phyloP scores from a whole-genome alignment of 2,329 filamentous ascomycete species.

The Purpureocillium takamizusanense region DNA sequence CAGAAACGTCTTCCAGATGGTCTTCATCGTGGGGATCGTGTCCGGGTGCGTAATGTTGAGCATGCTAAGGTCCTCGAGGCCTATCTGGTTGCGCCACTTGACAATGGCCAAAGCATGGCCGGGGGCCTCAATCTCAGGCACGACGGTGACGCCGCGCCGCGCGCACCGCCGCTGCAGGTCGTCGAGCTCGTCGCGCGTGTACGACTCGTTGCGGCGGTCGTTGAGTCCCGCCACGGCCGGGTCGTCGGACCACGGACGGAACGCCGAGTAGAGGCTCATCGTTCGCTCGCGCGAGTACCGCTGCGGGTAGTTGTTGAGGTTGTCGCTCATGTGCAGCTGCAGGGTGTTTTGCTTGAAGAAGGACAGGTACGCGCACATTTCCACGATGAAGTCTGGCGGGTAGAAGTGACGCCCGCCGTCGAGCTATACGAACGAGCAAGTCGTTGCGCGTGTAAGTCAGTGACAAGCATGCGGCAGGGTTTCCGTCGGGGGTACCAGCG shows the following conservation, averaged over 20 bases:
- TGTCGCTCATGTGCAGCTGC: constrained; percentile 45
- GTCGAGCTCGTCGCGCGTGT: constrained; percentile 40
- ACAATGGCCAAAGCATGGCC: constrained; percentile 47
- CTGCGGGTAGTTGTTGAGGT: constrained; percentile 35
- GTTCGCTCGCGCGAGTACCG: constrained; percentile 45
- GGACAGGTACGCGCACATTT: constrained; percentile 40
- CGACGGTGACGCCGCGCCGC: constrained; percentile 44
- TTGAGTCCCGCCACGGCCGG: constrained; percentile 38
- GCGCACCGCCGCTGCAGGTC: constrained; percentile 43
- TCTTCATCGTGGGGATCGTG: constrained; percentile 37
- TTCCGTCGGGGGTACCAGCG: constrained; percentile 10
- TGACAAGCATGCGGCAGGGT: no score
- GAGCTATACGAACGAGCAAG: constrained; percentile 20
- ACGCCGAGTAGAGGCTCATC: constrained; percentile 41
- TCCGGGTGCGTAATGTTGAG: constrained; percentile 41
- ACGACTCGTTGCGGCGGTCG: constrained; percentile 43
- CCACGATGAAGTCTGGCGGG: constrained; percentile 40
- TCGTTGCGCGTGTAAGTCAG: no score
- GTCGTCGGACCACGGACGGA: constrained; percentile 42
- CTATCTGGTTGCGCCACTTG: constrained; percentile 50
- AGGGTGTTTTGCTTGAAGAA: constrained; percentile 49
- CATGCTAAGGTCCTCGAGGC: constrained; percentile 37
- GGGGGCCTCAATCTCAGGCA: constrained; percentile 52
- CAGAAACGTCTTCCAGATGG: constrained; percentile 40
- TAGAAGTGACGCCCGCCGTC: constrained; percentile 49